Evolutionary conservation across 768 basidiomycete species (phyloP), one percentile per base, ranked within the genome.

Genomic region (Phlebiopsis gigantea): DNA sequence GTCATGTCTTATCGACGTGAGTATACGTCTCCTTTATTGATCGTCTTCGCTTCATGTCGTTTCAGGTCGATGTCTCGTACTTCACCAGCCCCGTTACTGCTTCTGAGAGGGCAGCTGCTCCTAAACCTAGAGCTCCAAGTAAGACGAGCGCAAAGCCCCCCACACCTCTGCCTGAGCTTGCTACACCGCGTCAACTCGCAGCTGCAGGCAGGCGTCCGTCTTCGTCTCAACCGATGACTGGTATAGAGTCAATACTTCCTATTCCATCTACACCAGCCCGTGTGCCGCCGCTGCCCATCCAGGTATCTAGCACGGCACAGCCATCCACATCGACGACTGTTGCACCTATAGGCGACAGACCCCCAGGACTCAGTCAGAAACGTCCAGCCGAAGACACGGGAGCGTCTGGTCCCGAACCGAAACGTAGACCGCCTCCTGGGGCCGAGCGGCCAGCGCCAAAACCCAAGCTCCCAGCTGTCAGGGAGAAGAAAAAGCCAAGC

Each of bases 1-100:
- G 53, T 75, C 77, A 9, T 73, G 81, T 31, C 68, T 95, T 24
- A 68, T 84, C 8, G 80, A 87, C 61, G 93, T 93, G 65, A 66
- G 8, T 12, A 7, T 39, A 44, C 28, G 2, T 19, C 51, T 43
- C 42, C 47, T 63, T 46, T 52, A 63, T 28, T 30, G 25, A 29
- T n/a, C 19, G 43, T 29, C 21, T 41, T 30, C n/a, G n/a, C n/a
- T n/a, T n/a, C 34, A 12, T 9, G 34, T 59, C 34, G 10, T 12
- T 47, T 15, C 25, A 76, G 67, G 64, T 66, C 39, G 75, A 78
- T 60, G 22, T 53, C 4, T 61, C 67, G 12, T 79, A 72, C 54
- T 81, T 82, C 56, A 70, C 72, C 2, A 63, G 66, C 15, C 66
- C 73, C 12, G 57, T 42, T 39, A 19, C 54, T 1, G 50, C 55